Evolutionary conservation across 352 stramenopile species (phyloP), one percentile per base, ranked within the genome.

Genomic region (Phytophthora melonis): DNA sequence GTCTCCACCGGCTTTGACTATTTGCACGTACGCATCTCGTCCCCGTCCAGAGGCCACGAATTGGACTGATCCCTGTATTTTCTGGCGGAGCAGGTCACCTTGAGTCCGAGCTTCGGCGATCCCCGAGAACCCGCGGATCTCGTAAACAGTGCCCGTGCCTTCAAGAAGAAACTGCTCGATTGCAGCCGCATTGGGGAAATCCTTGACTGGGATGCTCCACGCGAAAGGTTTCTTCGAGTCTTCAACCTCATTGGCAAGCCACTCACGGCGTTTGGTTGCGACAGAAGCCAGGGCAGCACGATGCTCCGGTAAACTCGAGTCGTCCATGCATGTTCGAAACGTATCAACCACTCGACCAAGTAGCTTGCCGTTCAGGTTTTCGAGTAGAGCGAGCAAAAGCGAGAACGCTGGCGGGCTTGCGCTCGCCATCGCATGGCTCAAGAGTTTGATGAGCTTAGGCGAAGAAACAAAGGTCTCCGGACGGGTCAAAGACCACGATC

Each of bases 201-300:
- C 36, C 47, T 27, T 41, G 43, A 13, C 30, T 5, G 18, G 11
- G 10, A 65, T 64, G 8, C 36, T 14, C 64, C 64, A 70, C 32
- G 43, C 23, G 18, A 70, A 63, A 8, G 64, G 55, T 14, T 58
- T 57, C 30, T 64, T 55, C 19, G 50, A 53, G 43, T 64, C 55
- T 60, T 61, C 55, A 16, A 70, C 59, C 47, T 70, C 55, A 32
- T 49, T 41, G 11, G 36, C 10, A 9, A 70, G 43, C 55, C 55
- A 70, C 23, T 65, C 16, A 34, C 55, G 64, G 45, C 64, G 56
- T 30, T 14, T 64, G 19, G 18, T 21, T 4, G 43, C 43, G 43
- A 50, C 43, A 25, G 45, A 54, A 36, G 18, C 43, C 9, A 64
- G 47, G 25, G 14, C 25, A 53, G 30, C 23, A 30, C 55, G 55